Percentiles rank a stretch among this genome's conserved stretches.
phyloP scores from a whole-genome alignment of 2,329 filamentous ascomycete species.

The Teratosphaeria epicoccoides region DNA sequence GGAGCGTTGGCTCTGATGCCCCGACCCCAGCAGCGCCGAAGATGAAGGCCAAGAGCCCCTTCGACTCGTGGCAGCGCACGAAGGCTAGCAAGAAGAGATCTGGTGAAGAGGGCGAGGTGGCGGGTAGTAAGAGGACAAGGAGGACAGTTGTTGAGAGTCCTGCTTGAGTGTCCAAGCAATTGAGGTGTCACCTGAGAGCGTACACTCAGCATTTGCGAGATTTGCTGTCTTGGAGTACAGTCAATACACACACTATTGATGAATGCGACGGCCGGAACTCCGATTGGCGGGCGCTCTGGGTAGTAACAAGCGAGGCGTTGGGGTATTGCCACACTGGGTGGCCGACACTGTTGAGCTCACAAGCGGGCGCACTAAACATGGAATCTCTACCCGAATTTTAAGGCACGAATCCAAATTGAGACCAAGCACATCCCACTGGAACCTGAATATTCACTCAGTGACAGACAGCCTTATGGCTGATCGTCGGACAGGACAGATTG shows the following conservation, averaged over 20 bases:
- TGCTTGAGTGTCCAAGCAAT: not conserved
- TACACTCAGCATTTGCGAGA: not conserved
- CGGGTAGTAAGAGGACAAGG: conserved; percentile 7
- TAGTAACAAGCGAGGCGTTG: not conserved
- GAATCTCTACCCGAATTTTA: not conserved
- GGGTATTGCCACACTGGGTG: not conserved
- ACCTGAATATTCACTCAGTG: too few species aligned
- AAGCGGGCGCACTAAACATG: not conserved
- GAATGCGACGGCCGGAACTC: not conserved
- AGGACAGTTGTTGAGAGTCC: conserved; percentile 3
- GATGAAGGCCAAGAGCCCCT: conserved; percentile 40
- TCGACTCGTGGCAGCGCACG: conserved; percentile 58
- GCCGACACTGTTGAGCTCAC: not conserved
- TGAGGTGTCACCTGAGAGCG: not conserved
- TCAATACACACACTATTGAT: not conserved
- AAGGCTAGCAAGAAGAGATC: conserved; percentile 32
- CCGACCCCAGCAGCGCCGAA: not conserved
- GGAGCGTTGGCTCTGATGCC: conserved; percentile 3
- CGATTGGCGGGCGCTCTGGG: not conserved
- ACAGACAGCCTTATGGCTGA: too few species aligned
- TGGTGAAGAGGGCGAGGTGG: conserved; percentile 1
- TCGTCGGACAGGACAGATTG: too few species aligned
- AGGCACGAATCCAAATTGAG: not conserved
- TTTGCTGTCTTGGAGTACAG: not conserved
- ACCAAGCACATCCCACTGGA: not conserved